Evolutionary conservation across 2,329 filamentous ascomycete species (phyloP).

Genomic region (Diaporthe citriasiana): DNA sequence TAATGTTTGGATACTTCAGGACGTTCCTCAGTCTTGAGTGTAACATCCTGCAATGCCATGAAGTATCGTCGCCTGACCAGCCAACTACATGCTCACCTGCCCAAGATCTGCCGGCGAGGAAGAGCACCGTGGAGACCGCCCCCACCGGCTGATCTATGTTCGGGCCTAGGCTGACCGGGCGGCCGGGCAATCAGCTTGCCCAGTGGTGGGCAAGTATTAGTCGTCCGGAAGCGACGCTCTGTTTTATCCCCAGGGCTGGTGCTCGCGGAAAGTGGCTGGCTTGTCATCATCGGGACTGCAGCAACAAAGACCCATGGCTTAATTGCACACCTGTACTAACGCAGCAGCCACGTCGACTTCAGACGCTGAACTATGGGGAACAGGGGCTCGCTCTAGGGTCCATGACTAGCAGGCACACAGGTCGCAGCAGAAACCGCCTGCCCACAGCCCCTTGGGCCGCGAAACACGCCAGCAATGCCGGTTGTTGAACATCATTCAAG

Average conservation of each 20-base stretch:
- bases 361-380: slow-evolving; percentile 25
- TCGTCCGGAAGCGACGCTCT: slow-evolving; percentile 9
- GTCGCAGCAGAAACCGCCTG: slow-evolving; percentile 16
- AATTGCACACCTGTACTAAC: slow-evolving; percentile 16
- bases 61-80: slow-evolving; percentile 26
- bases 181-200: slow-evolving; percentile 6
- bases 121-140: slow-evolving; percentile 3
- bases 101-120: background rate
- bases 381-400: slow-evolving; percentile 23
- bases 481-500: slow-evolving; percentile 39
- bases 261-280: slow-evolving; percentile 14
- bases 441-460: slow-evolving; percentile 33
- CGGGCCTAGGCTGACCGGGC: slow-evolving; percentile 12
- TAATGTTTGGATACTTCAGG: slow-evolving; percentile 30
- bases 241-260: slow-evolving; percentile 5
- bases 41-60: slow-evolving; percentile 33
- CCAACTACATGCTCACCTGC: slow-evolving; percentile 9
- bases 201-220: background rate
- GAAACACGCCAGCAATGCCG: slow-evolving; percentile 41
- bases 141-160: slow-evolving; percentile 8
- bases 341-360: slow-evolving; percentile 10
- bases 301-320: slow-evolving; percentile 12
- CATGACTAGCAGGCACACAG: slow-evolving; percentile 29
- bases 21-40: slow-evolving; percentile 32
- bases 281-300: slow-evolving; percentile 23